Evolutionary conservation across 164 flowering plant species (phyloP).

Genomic region (Aristolochia contorta): DNA sequence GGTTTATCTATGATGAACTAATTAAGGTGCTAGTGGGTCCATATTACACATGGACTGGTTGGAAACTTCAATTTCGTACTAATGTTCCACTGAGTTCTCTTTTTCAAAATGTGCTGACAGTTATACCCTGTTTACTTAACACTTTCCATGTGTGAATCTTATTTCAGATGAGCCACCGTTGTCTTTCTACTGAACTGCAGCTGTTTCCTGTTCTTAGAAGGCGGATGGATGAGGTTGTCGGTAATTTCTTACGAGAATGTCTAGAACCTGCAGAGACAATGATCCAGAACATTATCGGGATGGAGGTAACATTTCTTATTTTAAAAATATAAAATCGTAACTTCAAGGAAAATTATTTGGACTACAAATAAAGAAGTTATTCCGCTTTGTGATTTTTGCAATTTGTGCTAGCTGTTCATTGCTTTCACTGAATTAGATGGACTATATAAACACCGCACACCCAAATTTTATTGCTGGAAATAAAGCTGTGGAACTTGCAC

Average conservation of each 20-base stretch:
- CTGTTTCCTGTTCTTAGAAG: conserved; percentile 79
- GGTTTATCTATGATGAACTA: conserved; percentile 83
- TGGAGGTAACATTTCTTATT: conserved; percentile 58
- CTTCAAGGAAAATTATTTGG: neutral
- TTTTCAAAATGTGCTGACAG: neutral
- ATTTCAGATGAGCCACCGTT: conserved; percentile 79
- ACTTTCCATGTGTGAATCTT: neutral
- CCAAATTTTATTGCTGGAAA: conserved; percentile 96
- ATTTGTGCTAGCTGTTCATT: neutral
- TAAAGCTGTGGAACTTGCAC: conserved; percentile 77
- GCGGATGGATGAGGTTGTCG: conserved; percentile 80
- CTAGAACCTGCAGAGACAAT: conserved; percentile 83
- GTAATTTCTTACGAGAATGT: conserved; percentile 73
- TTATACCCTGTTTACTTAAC: neutral
- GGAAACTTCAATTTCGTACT: neutral
- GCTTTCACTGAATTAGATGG: conserved; percentile 27
- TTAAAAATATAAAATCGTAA: neutral
- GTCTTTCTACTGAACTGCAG: conserved; percentile 65
- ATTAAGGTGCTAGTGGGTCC: conserved; percentile 41
- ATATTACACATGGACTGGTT: neutral
- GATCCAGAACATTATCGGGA: conserved; percentile 85
- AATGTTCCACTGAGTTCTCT: neutral
- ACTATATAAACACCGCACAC: conserved; percentile 96
- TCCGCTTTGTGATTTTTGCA: neutral
- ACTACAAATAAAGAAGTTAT: neutral